Evolutionary conservation across 495 filamentous ascomycete species (phyloP).

Genomic region (Daldinia bambusicola): DNA sequence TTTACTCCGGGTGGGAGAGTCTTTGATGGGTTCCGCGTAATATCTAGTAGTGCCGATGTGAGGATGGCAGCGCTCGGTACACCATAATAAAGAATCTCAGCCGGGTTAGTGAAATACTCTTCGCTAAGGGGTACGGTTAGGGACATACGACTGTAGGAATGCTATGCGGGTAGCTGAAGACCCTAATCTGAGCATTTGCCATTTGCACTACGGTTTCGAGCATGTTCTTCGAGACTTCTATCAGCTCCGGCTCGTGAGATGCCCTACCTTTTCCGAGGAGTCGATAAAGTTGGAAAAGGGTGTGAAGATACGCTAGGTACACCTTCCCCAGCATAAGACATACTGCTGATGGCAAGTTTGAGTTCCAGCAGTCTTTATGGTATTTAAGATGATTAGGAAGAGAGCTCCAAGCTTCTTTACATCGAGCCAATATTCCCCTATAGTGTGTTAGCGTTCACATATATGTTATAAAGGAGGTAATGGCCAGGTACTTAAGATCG

Average conservation of each 20-base stretch:
- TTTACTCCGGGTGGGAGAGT: not conserved
- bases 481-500: not conserved
- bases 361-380: not conserved
- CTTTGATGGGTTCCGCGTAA: not conserved
- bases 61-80: not conserved
- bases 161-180: not conserved
- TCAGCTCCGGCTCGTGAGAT: not conserved
- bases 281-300: not conserved
- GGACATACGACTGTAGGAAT: not conserved
- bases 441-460: not conserved
- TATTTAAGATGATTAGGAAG: not conserved
- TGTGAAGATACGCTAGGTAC: not conserved
- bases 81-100: not conserved
- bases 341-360: not conserved
- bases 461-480: not conserved
- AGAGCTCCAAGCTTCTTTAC: not conserved
- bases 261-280: not conserved
- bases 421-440: not conserved
- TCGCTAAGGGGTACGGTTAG: not conserved
- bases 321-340: not conserved
- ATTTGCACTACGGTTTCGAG: not conserved
- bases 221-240: not conserved
- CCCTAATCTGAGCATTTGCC: not conserved
- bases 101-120: not conserved
- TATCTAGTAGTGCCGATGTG: not conserved